Evolutionary conservation across 495 filamentous ascomycete genomes (phyloP).

Genomic region (Xylaria intraflava): DNA sequence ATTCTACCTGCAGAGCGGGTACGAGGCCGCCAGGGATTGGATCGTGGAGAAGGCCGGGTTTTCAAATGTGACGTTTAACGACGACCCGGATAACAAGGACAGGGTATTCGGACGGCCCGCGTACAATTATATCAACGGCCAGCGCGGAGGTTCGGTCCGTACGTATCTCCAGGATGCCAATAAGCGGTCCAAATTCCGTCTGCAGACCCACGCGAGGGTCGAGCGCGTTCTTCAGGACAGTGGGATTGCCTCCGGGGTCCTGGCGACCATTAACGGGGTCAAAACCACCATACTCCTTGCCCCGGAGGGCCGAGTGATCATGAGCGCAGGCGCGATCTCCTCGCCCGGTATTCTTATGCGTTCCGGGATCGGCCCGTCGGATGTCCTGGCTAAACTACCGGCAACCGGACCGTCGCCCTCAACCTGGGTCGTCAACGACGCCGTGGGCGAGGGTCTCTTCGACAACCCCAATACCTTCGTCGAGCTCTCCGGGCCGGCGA

Average conservation of each 20-base stretch:
- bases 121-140: conserved; percentile 47
- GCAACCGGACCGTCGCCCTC: conserved; percentile 17
- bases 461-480: conserved; percentile 43
- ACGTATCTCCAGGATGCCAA: conserved; percentile 51
- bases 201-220: conserved; percentile 45
- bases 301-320: conserved; percentile 46
- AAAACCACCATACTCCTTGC: conserved; percentile 38
- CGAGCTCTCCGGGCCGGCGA: conserved; percentile 26
- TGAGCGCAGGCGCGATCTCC: conserved; percentile 49
- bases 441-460: conserved; percentile 34
- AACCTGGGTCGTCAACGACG: conserved; percentile 32
- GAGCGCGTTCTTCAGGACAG: conserved; percentile 42
- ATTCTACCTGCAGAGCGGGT: conserved; percentile 50
- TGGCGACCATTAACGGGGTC: conserved; percentile 29
- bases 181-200: conserved; percentile 44
- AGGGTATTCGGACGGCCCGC: conserved; percentile 44
- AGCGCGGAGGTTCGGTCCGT: conserved; percentile 50
- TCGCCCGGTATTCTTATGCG: conserved; percentile 54
- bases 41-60: conserved; percentile 44
- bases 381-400: conserved; percentile 20
- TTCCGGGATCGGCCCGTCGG: conserved; percentile 40
- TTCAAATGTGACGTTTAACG: conserved; percentile 45
- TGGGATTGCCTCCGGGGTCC: conserved; percentile 44
- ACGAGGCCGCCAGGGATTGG: conserved; percentile 44
- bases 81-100: conserved; percentile 47